phyloP scores from a whole-genome alignment of 495 filamentous ascomycete species.

The Penicillium parvum region DNA sequence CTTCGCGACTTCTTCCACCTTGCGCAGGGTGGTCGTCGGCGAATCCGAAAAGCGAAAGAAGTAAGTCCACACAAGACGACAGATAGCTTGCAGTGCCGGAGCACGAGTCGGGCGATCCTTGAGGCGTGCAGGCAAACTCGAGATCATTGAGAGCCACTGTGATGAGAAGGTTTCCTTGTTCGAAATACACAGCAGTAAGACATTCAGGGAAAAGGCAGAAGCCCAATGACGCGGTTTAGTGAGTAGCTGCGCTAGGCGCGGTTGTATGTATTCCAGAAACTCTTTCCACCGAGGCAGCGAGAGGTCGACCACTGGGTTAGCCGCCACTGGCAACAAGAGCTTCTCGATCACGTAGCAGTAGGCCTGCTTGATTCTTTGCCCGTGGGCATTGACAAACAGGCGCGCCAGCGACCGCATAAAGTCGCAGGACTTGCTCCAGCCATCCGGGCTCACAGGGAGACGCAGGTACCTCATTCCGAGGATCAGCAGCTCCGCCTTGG shows the following conservation, averaged over 20 bases:
- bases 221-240: conserved; percentile 88
- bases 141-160: conserved; percentile 80
- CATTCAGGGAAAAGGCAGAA: conserved; percentile 78
- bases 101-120: conserved; percentile 79
- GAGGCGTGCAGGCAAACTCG: conserved; percentile 67
- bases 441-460: conserved; percentile 62
- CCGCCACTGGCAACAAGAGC: conserved; percentile 82
- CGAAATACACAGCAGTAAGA: conserved; percentile 81
- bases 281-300: conserved; percentile 79
- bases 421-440: conserved; percentile 82
- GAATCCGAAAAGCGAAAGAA: conserved; percentile 78
- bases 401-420: conserved; percentile 77
- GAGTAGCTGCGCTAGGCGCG: conserved; percentile 74
- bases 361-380: conserved; percentile 81
- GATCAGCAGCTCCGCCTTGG: conserved; percentile 76
- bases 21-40: conserved; percentile 61
- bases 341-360: conserved; percentile 90
- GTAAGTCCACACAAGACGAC: conserved; percentile 93
- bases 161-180: conserved; percentile 73
- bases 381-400: conserved; percentile 78
- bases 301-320: conserved; percentile 66
- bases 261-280: conserved; percentile 70
- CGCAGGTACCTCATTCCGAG: conserved; percentile 86
- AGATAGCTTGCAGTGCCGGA: conserved; percentile 82
- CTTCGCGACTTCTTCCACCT: conserved; percentile 81